Evolutionary conservation across 1,139 yeast genomes (phyloP), one percentile per base, ranked within the genome.

Genomic region (Debaryomyces nepalensis): DNA sequence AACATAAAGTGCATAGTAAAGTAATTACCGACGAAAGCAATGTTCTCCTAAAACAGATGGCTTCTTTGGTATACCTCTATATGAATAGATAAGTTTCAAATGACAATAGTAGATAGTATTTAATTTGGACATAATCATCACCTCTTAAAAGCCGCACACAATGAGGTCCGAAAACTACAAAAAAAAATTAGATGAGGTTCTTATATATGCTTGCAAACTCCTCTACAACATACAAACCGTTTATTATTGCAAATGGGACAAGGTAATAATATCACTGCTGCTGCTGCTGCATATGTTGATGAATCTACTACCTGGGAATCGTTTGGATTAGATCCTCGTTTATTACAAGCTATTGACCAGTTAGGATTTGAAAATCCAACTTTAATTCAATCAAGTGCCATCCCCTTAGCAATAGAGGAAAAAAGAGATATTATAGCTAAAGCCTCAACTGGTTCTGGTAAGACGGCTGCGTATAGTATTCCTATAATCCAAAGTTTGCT

Each of bases 381-480:
- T 1, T 75, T 88, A 45, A 86, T 93, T 41, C 99, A 93, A 68
- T 81, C 95, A 5, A 84, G 83, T 62, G 89, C 96, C n/a, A 88
- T 93, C 46, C 97, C 96, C 23, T 69, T 93, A 42, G 97, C 98
- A 1, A 66, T 93, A 42, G 87, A 88, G 52, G 95, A 87, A 52
- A 85, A 84, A 56, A 81, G 90, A 64, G 96, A 89, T 59, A 84
- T 89, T 50, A 84, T 89, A 27, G 96, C 96, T 22, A 81, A 87
- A 55, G 96, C 97, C 12, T 81, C 87, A 29, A 89, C 97, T 1
- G 97, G 97, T 5, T 85, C 95, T 3, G 97, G 97, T 51, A 89
- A 89, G 61, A 89, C 97, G 0, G 86, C 86, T 16, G 95, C 96
- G 1, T 89, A 88, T 59, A 64, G 82, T 49, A 75, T 89, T 36